These are phyloP conservation scores for Paracamarosporium sp. DNA, from an alignment of 2,329 filamentous ascomycete species.

Conservation along the genomic window DNA sequence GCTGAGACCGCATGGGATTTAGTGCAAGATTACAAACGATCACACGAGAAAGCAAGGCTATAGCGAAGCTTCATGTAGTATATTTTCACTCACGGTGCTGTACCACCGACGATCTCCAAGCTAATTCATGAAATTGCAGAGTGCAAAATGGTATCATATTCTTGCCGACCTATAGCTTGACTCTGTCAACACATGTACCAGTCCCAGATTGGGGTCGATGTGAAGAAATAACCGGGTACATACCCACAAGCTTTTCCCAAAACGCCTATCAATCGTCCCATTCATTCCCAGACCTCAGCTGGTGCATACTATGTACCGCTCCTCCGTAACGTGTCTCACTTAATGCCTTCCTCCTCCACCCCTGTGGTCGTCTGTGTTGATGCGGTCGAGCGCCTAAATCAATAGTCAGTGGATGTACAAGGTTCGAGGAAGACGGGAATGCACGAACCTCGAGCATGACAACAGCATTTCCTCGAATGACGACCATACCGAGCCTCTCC, in stretches of 20 bases:
- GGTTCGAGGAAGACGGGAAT: not conserved
- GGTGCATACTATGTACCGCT: conserved; percentile 3
- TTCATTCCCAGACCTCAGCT: not conserved
- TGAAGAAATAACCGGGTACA: conserved; percentile 10
- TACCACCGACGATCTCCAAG: conserved; percentile 10
- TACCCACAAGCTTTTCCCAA: conserved; percentile 15
- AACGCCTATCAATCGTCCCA: conserved; percentile 15
- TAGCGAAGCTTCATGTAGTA: conserved; percentile 23
- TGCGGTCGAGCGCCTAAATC: conserved; percentile 43
- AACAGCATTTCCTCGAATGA: conserved; percentile 96
- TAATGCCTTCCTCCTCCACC: conserved; percentile 40
- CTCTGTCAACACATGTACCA: conserved; percentile 28
- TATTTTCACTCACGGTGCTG: conserved; percentile 17
- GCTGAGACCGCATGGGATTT: conserved; percentile 80
- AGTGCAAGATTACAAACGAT: conserved; percentile 61
- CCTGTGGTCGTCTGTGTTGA: conserved; percentile 43
- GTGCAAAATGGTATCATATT: conserved; percentile 34
- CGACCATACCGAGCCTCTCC: conserved; percentile 88
- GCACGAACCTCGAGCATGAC: conserved; percentile 84
- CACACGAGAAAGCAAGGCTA: conserved; percentile 44
- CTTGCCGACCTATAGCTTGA: conserved; percentile 25
- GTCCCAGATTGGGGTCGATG: conserved; percentile 8
- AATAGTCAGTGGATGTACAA: conserved; percentile 14
- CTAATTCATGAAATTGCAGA: conserved; percentile 8
- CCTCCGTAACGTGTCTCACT: not conserved